Evolutionary conservation across 176 grass and related monocot genomes (phyloP), one percentile per base, ranked within the genome.

Genomic region (bread wheat (Triticum aestivum)): DNA sequence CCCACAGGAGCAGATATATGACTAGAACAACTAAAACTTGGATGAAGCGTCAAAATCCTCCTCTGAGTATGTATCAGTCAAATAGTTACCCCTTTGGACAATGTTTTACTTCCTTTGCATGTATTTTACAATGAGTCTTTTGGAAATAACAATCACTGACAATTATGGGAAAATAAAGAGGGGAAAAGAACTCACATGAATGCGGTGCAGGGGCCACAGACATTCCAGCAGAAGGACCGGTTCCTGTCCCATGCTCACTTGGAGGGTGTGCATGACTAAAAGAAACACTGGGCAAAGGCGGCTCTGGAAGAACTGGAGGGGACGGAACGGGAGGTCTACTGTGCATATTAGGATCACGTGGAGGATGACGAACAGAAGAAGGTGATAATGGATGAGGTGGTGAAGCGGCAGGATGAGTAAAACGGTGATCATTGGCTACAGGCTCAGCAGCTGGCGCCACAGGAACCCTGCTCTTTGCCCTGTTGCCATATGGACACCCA

Each of bases 401-500:
- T 38, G 73, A 54, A 85, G 89, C 62, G 8, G 67, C 49, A 56
- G 78, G 87, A 80, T 83, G 67, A 81, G 86, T 9, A 51, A 77
- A 87, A 65, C 8, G 87, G 30, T 87, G 83, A 80, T 54, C 63
- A 83, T 81, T 88, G 84, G 79, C 65, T 13, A 78, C 44, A 63
- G 87, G 82, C 78, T 91, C 84, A 65, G 83, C 85, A 52, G 90
- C 87, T 81, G 87, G 87, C 6, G 29, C 26, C 62, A 80, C 51
- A 85, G 73, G 78, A 14, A 45, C 41, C 38, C 9, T 91, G 27
- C 58, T 88, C 41, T 58, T 85, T 72, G 86, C 78, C 20, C 47
- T 88, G 73, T 88, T 91, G 32, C 77, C 79, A 75, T 88, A 91
- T 59, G 86, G 90, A 82, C 90, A 94, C 27, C 92, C 78, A 85